Evolutionary conservation across 805 yeast genomes (phyloP).

Genomic region (Dipodascus geniculatus): DNA sequence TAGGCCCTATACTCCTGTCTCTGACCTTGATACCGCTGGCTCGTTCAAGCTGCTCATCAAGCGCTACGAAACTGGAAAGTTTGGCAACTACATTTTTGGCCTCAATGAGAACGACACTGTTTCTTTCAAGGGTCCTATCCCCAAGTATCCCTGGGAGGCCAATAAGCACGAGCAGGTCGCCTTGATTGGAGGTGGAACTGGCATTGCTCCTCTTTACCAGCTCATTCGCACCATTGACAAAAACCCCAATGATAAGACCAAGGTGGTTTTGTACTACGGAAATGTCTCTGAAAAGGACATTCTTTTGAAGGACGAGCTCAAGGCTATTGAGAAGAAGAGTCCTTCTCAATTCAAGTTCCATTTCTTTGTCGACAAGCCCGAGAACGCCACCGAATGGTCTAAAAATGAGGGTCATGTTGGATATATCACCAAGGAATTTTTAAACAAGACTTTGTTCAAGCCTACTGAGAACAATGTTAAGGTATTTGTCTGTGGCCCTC

Average conservation of each 20-base stretch:
- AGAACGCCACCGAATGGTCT: constrained; percentile 27
- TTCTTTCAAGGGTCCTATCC: constrained; percentile 87
- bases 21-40: constrained; percentile 61
- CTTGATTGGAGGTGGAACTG: constrained; percentile 92
- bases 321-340: constrained; percentile 47
- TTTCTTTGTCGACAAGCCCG: constrained; percentile 66
- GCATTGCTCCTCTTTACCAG: constrained; percentile 94
- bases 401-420: constrained; percentile 51
- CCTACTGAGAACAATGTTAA: constrained; percentile 55
- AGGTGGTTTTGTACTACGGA: constrained; percentile 75
- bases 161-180: constrained; percentile 72
- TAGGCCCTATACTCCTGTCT: constrained; percentile 75
- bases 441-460: constrained; percentile 47
- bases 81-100: constrained; percentile 58
- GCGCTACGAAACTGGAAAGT: constrained; percentile 74
- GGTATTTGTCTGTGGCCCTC: constrained; percentile 93
- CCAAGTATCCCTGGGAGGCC: constrained; percentile 83
- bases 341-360: constrained; percentile 68
- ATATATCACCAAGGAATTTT: constrained; percentile 63
- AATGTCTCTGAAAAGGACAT: constrained; percentile 65
- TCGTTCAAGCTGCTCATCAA: constrained; percentile 70
- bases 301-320: constrained; percentile 67
- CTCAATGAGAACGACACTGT: constrained; percentile 72
- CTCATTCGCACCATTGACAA: constrained; percentile 61
- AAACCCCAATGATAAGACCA: constrained; percentile 81